Base-by-base conservation (phyloP, 345 rosid genomes). In the Salix purpurea region DNA sequence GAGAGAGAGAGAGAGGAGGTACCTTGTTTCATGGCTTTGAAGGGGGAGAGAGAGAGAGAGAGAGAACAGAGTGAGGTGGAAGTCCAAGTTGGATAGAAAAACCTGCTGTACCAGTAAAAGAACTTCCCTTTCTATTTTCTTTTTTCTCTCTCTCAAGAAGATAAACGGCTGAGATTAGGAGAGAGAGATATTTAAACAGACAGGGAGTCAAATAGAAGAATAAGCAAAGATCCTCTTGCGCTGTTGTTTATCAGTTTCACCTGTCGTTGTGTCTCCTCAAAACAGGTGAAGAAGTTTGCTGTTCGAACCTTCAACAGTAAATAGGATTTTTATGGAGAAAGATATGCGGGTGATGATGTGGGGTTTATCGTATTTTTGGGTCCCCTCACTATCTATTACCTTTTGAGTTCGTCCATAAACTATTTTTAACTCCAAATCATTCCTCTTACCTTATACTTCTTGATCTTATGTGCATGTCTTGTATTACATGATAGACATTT, bases 11-110 rank as follows among this genome's bases (percentile, higher is more conserved):
- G 46, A 66, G 62, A 64, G 30, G 77, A 72, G 39, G 48, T 15
- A 81, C 88, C 82, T 79, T 77, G 56, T 83, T 68, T 79, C 81
- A 84, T 66, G 83, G 86, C 84, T 68, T 68, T 74, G 64, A 18
- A 61, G 42, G 65, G 32, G 2, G 71, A 80, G 78, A 79, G 42
- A 70, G 32, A 2, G 71, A 80, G 78, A 79, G 65, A 26, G 64
- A 58, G 64, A n/a, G 3, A 58, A 58, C 23, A 68, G 76, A 79
- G 69, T 86, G 89, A 88, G 82, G 86, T 88, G 89, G 90, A 88
- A 83, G 86, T 84, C 93, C 90, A 80, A 78, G 81, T 84, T 76
- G 88, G 89, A 86, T 67, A 60, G 23, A 15, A 54, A 69, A 58
- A 76, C 2, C 42, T 4, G 8, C 50, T 71, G 61, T 18, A 5